Conservation (phyloP, 2,329 filamentous ascomycete genomes). For the Fusarium goolgardi region DNA sequence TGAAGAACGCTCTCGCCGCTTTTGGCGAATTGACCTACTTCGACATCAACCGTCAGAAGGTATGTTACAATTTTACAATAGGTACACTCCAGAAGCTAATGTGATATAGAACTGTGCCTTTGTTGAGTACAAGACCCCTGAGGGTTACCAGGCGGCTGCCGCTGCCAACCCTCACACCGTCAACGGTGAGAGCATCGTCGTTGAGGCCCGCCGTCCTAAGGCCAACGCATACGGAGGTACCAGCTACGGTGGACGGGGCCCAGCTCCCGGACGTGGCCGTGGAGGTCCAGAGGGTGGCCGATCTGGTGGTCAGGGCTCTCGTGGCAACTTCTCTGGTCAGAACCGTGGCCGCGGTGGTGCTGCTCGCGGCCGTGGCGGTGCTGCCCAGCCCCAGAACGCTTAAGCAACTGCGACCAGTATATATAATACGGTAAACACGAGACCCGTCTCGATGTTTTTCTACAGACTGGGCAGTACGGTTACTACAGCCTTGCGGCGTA, state of each 20-base stretch:
- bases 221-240: conserved; percentile 75
- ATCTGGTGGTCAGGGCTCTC: conserved; percentile 70
- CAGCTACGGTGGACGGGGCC: conserved; percentile 73
- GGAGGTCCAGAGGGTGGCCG: conserved; percentile 72
- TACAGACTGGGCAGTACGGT: not conserved
- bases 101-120: conserved; percentile 87
- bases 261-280: conserved; percentile 71
- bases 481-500: not conserved
- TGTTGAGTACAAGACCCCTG: conserved; percentile 86
- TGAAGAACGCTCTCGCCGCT: conserved; percentile 76
- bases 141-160: conserved; percentile 85
- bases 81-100: conserved; percentile 20
- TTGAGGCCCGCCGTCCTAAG: conserved; percentile 90
- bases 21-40: conserved; percentile 79
- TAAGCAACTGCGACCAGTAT: conserved; percentile 47
- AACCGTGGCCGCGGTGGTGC: conserved; percentile 74
- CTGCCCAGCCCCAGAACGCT: conserved; percentile 65
- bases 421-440: conserved; percentile 18
- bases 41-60: conserved; percentile 86
- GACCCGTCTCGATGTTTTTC: conserved; percentile 9
- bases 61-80: conserved; percentile 55
- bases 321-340: conserved; percentile 76
- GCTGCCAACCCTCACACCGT: conserved; percentile 87
- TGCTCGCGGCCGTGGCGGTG: conserved; percentile 72
- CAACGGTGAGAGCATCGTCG: conserved; percentile 82